A percentile compares a stretch with the other conserved stretches of the same genome.
phyloP scores from a whole-genome alignment of 108 stramenopile genomes.

The Cyclostephanos invisitatus region DNA sequence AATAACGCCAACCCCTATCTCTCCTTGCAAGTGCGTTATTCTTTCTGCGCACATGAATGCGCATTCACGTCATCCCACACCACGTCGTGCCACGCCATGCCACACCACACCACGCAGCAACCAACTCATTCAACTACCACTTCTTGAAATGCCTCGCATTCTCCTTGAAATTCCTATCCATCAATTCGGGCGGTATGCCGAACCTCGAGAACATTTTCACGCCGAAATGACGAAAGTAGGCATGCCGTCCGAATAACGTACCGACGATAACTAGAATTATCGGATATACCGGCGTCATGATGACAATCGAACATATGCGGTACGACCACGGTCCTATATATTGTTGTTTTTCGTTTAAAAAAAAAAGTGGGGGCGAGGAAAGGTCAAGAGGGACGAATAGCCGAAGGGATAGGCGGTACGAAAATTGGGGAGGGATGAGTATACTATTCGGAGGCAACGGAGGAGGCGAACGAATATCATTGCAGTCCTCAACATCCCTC shows the following conservation, averaged over 20 bases:
- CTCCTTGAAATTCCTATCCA: constrained; percentile 65
- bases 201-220: constrained; percentile 89
- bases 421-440: no score
- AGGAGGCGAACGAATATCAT: no score
- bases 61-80: no score
- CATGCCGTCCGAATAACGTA: constrained; percentile 82
- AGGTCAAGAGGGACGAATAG: neutral
- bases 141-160: constrained; percentile 80
- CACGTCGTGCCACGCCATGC: no score
- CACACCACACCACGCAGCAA: no score
- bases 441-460: no score
- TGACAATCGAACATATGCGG: constrained; percentile 77
- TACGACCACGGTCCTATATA: constrained; percentile 73
- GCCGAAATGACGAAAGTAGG: constrained; percentile 85
- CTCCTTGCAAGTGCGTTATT: no score
- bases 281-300: constrained; percentile 89
- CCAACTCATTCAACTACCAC: constrained; percentile 46
- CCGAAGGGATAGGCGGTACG: neutral
- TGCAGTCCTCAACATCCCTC: no score
- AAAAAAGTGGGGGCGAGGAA: neutral
- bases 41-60: no score
- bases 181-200: constrained; percentile 84
- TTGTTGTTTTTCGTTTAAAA: neutral
- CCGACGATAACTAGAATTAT: constrained; percentile 73
- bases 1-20: no score